Base-by-base conservation (phyloP, 768 basidiomycete genomes). In the Hypsizygus marmoreus region DNA sequence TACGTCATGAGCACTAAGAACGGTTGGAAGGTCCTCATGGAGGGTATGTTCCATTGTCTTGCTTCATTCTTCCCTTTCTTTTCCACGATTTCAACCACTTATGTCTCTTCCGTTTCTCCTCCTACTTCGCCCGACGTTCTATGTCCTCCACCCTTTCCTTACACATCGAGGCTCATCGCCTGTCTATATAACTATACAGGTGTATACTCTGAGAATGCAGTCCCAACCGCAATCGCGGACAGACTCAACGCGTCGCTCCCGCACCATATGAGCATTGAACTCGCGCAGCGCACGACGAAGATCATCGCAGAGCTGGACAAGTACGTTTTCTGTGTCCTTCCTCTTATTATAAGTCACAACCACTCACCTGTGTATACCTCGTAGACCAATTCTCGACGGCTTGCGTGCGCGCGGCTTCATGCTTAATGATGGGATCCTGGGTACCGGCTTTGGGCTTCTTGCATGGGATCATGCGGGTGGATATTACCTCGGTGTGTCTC, bases 351-450 rank as follows among this genome's bases (percentile, higher is more conserved):
- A 19, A 8, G 5, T 3, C 20, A 17, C 16, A 24, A 17, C 12
- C 10, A n/a, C 19, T 4, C 24, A 20, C 10, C 43, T 8, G 28
- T 25, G 11, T 37, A 13, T 37, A 35, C 13, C 24, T 6, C 31
- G 20, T 5, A 79, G 76, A 49, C 70, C 73, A 14, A 46, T 81
- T 13, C 71, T 86, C 1, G 78, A 84, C 3, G 82, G 73, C 6
- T 69, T 90, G 12, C 64, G 71, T 28, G 71, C 70, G 47, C 69
- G 68, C 2, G 86, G 87, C 4, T 89, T 87, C 68, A 74, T 72
- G 45, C 55, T 71, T 10, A 78, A 74, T 34, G 54, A 61, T 6
- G 85, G 84, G 6, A 68, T 68, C 25, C 74, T 80, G 5, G 76
- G 68, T 14, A 66, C 75, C 1, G 85, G 86, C 0, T 71, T 80